Evolutionary conservation across 805 yeast genomes (phyloP), one percentile per base, ranked within the genome.

Genomic region (Lipomyces japonicus): DNA sequence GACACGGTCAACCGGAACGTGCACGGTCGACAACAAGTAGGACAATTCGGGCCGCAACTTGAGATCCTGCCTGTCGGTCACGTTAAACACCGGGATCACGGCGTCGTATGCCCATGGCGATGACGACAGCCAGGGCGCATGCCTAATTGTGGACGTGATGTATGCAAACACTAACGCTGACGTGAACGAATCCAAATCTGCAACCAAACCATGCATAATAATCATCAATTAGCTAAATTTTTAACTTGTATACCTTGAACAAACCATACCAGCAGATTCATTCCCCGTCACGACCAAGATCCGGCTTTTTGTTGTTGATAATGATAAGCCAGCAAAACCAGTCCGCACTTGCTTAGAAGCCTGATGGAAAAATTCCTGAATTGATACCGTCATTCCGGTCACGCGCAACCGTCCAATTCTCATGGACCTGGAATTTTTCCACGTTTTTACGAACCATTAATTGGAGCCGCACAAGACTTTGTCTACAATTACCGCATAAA

Each of bases 171-270:
- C 63, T 3, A 93, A 71, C 0, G 97, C 82, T 48, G 84, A 76
- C 1, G 87, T 77, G 28, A 89, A 84, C 0, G 97, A 90, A 66
- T 91, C 98, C 70, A 93, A 70, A 66, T 91, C 89, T 51, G 31
- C 21, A 28, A 16, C n/a, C n/a, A n/a, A n/a, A n/a, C n/a, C n/a
- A 24, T 18, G 4, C 40, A 39, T 21, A 2, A 18, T 44, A 14
- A 9, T 37, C 24, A 16, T 10, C 23, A 35, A 22, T 40, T 40
- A 14, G 18, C 23, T 32, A 12, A 4, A 2, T n/a, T 19, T 19
- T 23, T 9, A 22, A n/a, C 19, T 25, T 0, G 26, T 3, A 7
- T 28, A 5, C 14, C 12, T 5, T 2, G 21, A 2, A 35, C 2
- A 19, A 19, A 5, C 55, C 63, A 14, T 44, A 66, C 70, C 84